phyloP scores from a whole-genome alignment of 257 asterid species.

The Eucommia ulmoides region DNA sequence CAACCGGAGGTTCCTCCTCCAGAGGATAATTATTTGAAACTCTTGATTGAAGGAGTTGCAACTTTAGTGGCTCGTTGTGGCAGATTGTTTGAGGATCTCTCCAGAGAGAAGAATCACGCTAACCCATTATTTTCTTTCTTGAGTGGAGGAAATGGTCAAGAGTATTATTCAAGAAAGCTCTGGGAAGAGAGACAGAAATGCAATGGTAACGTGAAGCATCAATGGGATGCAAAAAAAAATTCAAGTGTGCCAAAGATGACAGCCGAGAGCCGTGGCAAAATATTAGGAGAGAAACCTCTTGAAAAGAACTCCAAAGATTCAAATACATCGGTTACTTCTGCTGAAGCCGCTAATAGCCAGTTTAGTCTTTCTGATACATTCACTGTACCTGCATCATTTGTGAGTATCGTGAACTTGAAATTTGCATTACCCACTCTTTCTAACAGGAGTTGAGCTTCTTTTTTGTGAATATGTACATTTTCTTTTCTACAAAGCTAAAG shows the following conservation, averaged over 20 bases:
- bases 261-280: constrained; percentile 77
- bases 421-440: constrained; percentile 1
- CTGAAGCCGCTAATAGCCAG: constrained; percentile 48
- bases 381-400: constrained; percentile 57
- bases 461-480: too few species aligned
- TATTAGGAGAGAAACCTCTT: constrained; percentile 84
- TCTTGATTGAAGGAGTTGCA: constrained; percentile 93
- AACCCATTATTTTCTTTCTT: constrained; percentile 76
- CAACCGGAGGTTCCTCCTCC: constrained; percentile 77
- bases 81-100: constrained; percentile 82
- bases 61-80: constrained; percentile 92
- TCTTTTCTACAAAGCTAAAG: neutral
- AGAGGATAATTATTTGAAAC: constrained; percentile 61
- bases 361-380: constrained; percentile 78
- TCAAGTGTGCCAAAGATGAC: constrained; percentile 54
- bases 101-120: constrained; percentile 73
- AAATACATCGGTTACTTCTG: constrained; percentile 34
- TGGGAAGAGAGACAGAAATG: constrained; percentile 89
- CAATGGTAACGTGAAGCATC: constrained; percentile 32
- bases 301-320: constrained; percentile 48
- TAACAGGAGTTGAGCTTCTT: too few species aligned
- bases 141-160: constrained; percentile 71
- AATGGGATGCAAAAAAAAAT: constrained; percentile 29
- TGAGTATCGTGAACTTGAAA: constrained; percentile 44
- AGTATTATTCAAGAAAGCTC: constrained; percentile 67